Evolutionary conservation across 129 eudicot species (phyloP), one percentile per base, ranked within the genome.

Genomic region (Oenanthe sinensis): DNA sequence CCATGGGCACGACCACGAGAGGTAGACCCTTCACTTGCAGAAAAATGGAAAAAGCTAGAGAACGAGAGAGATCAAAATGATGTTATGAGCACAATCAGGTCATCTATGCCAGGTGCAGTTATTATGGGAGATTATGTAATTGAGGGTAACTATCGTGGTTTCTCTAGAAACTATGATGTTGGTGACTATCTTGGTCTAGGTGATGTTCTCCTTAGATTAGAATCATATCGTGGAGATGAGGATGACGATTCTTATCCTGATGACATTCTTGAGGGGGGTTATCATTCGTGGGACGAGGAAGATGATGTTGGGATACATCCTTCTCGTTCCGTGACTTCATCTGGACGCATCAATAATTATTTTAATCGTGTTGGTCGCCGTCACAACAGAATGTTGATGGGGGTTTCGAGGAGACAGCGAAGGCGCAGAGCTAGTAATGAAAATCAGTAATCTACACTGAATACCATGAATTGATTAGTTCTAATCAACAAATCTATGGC

Each of bases 41-140:
- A 89, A 84, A 86, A 89, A 77, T 89, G 93, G 93, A 89, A 86
- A 79, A 86, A 81, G 79, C 86, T 89, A n/a, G 90, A 89, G 81
- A 78, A 79, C 8, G 93, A 86, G 47, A 79, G 85, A 67, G 93
- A 89, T 26, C 62, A 82, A 77, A 76, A 79, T 37, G 93, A 89
- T 54, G 90, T 89, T 76, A 89, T 89, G 80, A 89, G 93, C 24
- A 86, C 90, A 24, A 83, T 89, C n/a, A 85, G 85, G 74, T 87
- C 91, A 54, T 82, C 88, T 6, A 82, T 83, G 87, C 93, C 93
- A 1, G 93, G 90, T 30, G 73, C 93, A 44, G 82, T 89, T 22
- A 79, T 89, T 49, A 55, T 84, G 85, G 93, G 90, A 71, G 93
- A 89, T 83, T 89, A 86, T 69, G 93, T 89, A 8, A 79, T 89